Percentiles rank a stretch among this genome's conserved stretches.
phyloP scores from a whole-genome alignment of 257 asterid species.

The Nicotiana benthamiana region DNA sequence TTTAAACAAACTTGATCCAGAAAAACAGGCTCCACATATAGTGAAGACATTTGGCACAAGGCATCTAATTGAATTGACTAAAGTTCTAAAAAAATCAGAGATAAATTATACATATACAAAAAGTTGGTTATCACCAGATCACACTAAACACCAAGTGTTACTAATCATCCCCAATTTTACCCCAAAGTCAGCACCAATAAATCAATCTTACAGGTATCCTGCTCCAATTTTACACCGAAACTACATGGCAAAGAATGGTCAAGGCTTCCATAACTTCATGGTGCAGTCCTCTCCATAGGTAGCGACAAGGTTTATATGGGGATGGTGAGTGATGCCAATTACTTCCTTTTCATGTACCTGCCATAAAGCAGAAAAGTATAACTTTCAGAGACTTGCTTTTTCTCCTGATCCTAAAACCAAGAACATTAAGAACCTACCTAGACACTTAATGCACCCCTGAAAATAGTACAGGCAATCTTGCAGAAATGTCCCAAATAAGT shows the following conservation, averaged over 20 bases:
- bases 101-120: background rate
- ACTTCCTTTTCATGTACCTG: slow-evolving; percentile 97
- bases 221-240: background rate
- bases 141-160: background rate
- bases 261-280: slow-evolving; percentile 96
- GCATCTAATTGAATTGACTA: background rate
- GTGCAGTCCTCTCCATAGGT: slow-evolving; percentile 77
- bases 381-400: background rate
- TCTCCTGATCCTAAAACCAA: background rate
- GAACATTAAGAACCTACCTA: background rate
- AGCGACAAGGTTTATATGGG: slow-evolving; percentile 80
- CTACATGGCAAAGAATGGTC: background rate
- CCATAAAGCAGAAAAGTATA: background rate
- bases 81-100: background rate
- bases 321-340: slow-evolving; percentile 90
- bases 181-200: background rate
- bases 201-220: background rate
- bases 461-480: too few relatives aligned
- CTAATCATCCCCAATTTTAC: background rate
- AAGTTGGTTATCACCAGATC: too few relatives aligned
- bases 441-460: background rate
- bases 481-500: too few relatives aligned
- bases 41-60: background rate
- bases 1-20: too few relatives aligned
- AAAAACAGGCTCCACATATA: too few relatives aligned